Conservation (phyloP, 192 early-diverging fungal genomes). For the Gorgonomyces haynaldii region DNA sequence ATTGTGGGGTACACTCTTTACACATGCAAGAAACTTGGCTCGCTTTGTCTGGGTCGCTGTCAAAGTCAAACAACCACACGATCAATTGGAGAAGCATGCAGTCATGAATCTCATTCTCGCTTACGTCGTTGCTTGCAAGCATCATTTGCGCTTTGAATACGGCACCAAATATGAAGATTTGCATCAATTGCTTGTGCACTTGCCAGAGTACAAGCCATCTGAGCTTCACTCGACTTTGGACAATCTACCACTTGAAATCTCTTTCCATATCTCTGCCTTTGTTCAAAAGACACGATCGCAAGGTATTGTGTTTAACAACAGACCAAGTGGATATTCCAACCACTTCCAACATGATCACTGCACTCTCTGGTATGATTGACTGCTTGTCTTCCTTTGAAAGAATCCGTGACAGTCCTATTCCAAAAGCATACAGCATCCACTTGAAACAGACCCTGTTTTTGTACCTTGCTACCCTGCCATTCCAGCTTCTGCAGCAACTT, state of each 20-base stretch:
- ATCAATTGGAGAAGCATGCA: slow-evolving; percentile 47
- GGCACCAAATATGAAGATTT: slow-evolving; percentile 59
- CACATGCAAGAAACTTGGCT: slow-evolving; percentile 62
- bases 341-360: slow-evolving; percentile 15
- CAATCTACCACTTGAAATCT: slow-evolving; percentile 29
- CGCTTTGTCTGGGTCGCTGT: slow-evolving; percentile 64
- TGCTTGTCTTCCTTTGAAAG: slow-evolving; percentile 55
- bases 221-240: slow-evolving; percentile 11
- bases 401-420: slow-evolving; percentile 58
- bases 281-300: slow-evolving; percentile 9
- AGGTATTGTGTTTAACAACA: slow-evolving; percentile 14
- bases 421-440: slow-evolving; percentile 54
- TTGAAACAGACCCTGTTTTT: slow-evolving; percentile 54
- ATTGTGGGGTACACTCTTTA: slow-evolving; percentile 61
- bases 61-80: slow-evolving; percentile 7
- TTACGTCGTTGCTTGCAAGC: slow-evolving; percentile 68
- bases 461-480: slow-evolving; percentile 52
- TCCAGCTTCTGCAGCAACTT: slow-evolving; percentile 39
- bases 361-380: slow-evolving; percentile 42
- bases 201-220: slow-evolving; percentile 44
- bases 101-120: slow-evolving; percentile 69
- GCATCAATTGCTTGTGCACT: slow-evolving; percentile 46
- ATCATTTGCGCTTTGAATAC: slow-evolving; percentile 65
- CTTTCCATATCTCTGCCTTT: slow-evolving; percentile 21
- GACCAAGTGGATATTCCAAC: slow-evolving; percentile 10